Evolutionary conservation across 768 basidiomycete genomes (phyloP).

Genomic region (Tricholoma saponaceum): DNA sequence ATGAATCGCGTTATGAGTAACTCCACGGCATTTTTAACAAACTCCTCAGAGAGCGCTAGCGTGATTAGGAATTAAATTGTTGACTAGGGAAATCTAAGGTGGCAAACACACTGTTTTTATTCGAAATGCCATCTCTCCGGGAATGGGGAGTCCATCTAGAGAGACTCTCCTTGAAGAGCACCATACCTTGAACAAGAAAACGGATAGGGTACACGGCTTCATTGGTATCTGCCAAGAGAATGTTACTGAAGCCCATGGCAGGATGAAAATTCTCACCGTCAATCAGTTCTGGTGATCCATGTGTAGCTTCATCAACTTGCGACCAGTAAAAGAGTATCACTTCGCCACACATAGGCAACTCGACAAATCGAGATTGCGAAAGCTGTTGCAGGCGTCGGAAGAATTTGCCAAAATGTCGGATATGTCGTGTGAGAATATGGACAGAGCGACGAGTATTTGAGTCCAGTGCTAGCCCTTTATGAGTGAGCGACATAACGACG

Average conservation of each 20-base stretch:
- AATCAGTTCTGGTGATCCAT: conserved; percentile 46
- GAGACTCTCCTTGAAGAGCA: conserved; percentile 79
- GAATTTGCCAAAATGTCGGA: conserved; percentile 73
- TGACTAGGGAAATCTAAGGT: neutral
- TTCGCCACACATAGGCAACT: conserved; percentile 58
- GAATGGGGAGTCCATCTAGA: conserved; percentile 65
- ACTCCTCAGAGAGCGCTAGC: conserved; percentile 59
- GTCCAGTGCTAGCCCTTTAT: conserved; percentile 28
- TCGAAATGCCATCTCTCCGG: conserved; percentile 55
- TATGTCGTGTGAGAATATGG: conserved; percentile 60
- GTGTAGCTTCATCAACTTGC: conserved; percentile 69
- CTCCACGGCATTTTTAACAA: conserved; percentile 69
- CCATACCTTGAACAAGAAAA: conserved; percentile 81
- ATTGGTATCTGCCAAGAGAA: conserved; percentile 45
- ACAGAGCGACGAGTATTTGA: conserved; percentile 41
- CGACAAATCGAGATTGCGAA: conserved; percentile 52
- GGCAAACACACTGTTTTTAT: conserved; percentile 48
- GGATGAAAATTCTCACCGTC: conserved; percentile 40
- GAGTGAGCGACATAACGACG: conserved; percentile 41
- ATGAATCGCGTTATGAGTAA: conserved; percentile 83
- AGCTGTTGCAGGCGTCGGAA: conserved; percentile 74
- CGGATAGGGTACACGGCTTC: conserved; percentile 71
- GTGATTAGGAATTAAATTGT: conserved; percentile 1
- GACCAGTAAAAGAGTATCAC: conserved; percentile 80
- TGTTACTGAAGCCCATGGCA: neutral